These are phyloP conservation scores for Obelidium mucronatum DNA, from an alignment of 192 early-diverging fungal genomes.

Conservation along the genomic window DNA sequence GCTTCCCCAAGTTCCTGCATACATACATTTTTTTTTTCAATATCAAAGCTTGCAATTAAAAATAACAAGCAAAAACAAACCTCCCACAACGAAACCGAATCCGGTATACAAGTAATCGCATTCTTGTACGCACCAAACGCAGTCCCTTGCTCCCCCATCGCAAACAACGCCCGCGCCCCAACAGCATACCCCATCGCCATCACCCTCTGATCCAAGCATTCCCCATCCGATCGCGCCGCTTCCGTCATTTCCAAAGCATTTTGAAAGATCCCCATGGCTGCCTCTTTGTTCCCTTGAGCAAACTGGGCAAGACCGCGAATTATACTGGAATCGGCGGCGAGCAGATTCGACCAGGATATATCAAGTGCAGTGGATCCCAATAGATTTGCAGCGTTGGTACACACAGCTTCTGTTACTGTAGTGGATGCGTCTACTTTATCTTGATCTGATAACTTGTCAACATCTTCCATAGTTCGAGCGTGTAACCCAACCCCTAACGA, in stretches of 20 bases:
- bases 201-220: constrained; percentile 2
- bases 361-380: background rate
- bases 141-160: constrained; percentile 5
- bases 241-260: constrained; percentile 2
- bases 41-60: background rate
- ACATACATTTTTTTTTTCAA: background rate
- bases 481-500: constrained; percentile 9
- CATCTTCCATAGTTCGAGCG: background rate
- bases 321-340: background rate
- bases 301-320: background rate
- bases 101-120: constrained; percentile 4
- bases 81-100: background rate
- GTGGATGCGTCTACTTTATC: background rate
- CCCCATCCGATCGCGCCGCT: background rate
- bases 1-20: constrained; percentile 30
- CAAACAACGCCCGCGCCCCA: constrained; percentile 22
- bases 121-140: constrained; percentile 20
- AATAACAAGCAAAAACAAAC: background rate
- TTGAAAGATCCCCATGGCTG: background rate
- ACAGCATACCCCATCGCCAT: constrained; percentile 30
- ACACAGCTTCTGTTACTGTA: background rate
- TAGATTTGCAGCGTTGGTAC: too few relatives aligned
- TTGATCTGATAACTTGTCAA: background rate
- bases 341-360: background rate
- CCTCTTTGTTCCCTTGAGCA: background rate